Conservation (phyloP, 2,329 filamentous ascomycete species). For the Alternaria conjuncta region DNA sequence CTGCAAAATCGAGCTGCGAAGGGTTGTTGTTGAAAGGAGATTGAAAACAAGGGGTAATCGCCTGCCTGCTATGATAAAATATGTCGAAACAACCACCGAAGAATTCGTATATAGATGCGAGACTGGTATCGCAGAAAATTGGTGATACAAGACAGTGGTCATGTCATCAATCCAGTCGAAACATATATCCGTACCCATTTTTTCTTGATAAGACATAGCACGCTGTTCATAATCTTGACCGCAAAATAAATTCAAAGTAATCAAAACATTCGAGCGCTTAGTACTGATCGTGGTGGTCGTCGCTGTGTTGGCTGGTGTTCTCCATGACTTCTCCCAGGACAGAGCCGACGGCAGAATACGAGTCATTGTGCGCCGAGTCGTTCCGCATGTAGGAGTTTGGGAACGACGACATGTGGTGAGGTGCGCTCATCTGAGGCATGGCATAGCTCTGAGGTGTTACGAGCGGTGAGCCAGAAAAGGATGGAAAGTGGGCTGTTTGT, state of each 20-base stretch:
- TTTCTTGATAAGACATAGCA: slow-evolving; percentile 5
- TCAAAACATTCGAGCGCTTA: slow-evolving; percentile 9
- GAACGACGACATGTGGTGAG: slow-evolving; percentile 49
- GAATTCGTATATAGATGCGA: slow-evolving; percentile 15
- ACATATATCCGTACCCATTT: slow-evolving; percentile 12
- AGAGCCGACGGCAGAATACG: slow-evolving; percentile 44
- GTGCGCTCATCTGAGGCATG: slow-evolving; percentile 49
- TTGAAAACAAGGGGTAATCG: slow-evolving; percentile 3
- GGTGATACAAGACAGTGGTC: slow-evolving; percentile 6
- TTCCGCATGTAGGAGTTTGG: slow-evolving; percentile 48
- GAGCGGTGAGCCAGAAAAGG: slow-evolving; percentile 50
- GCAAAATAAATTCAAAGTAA: slow-evolving; percentile 10
- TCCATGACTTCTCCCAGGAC: slow-evolving; percentile 48
- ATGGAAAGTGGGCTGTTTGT: slow-evolving; percentile 50
- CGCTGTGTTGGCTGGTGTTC: slow-evolving; percentile 40
- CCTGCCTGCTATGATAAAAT: slow-evolving; percentile 6
- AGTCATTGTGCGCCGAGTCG: slow-evolving; percentile 42
- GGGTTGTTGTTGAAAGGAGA: neutral
- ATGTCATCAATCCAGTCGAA: slow-evolving; percentile 15
- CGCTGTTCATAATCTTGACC: slow-evolving; percentile 9
- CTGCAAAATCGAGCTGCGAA: neutral
- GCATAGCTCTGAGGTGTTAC: slow-evolving; percentile 44
- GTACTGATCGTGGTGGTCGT: slow-evolving; percentile 36
- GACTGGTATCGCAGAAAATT: slow-evolving; percentile 13
- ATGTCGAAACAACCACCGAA: slow-evolving; percentile 33